phyloP scores from a whole-genome alignment of 2,329 filamentous ascomycete species.

The Aspergillus sp. region DNA sequence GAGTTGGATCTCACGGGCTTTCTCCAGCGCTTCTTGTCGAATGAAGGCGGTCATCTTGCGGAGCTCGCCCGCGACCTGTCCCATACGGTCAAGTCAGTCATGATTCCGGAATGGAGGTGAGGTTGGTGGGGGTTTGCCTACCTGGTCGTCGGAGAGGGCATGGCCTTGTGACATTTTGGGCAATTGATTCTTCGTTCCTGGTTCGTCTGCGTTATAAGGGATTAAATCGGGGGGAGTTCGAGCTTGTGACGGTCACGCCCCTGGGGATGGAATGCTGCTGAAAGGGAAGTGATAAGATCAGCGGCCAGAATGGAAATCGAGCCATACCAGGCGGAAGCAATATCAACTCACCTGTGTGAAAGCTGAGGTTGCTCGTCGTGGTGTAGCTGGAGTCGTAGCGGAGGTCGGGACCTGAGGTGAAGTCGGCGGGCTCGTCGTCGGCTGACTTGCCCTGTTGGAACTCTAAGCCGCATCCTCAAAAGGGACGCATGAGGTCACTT shows the following conservation, averaged over 20 bases:
- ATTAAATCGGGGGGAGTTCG: slow-evolving; percentile 1
- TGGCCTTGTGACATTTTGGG: slow-evolving; percentile 80
- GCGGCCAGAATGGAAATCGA: not conserved
- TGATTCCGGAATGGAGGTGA: slow-evolving; percentile 4
- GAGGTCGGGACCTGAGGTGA: slow-evolving; percentile 1
- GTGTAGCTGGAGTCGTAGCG: not conserved
- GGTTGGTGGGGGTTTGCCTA: slow-evolving; percentile 36
- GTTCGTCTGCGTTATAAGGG: slow-evolving; percentile 17
- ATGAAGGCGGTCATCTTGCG: slow-evolving; percentile 99
- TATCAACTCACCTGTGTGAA: not conserved
- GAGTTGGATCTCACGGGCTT: slow-evolving; percentile 92
- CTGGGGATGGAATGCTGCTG: slow-evolving; percentile 11
- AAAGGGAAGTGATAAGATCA: not conserved
- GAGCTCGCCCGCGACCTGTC: slow-evolving; percentile 89
- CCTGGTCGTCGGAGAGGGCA: slow-evolving; percentile 96
- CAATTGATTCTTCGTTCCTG: too few relatives aligned
- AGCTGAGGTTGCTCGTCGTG: not conserved
- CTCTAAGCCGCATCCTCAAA: not conserved
- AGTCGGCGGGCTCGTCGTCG: not conserved
- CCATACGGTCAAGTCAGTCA: not conserved
- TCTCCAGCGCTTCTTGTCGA: slow-evolving; percentile 94
- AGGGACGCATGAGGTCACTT: slow-evolving; percentile 3
- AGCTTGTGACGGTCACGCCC: slow-evolving; percentile 8
- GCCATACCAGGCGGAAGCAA: not conserved
- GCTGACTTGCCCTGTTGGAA: slow-evolving; percentile 2